phyloP scores from a whole-genome alignment of 768 basidiomycete species.

The Phlebiopsis gigantea region DNA sequence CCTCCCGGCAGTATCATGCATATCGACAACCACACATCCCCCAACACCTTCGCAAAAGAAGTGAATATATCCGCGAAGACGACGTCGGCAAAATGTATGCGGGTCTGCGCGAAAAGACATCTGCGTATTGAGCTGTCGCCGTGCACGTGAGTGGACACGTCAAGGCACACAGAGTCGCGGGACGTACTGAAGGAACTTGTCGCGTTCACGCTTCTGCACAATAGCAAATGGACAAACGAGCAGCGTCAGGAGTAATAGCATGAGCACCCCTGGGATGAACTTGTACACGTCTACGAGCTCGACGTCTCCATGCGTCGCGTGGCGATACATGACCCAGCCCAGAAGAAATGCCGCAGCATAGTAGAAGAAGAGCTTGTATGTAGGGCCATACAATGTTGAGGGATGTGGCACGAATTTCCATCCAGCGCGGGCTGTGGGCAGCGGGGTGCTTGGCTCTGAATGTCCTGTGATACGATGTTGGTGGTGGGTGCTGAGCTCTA shows the following conservation, averaged over 20 bases:
- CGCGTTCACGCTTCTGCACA: slow-evolving; percentile 65
- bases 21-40: slow-evolving; percentile 86
- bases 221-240: slow-evolving; percentile 67
- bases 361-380: slow-evolving; percentile 62
- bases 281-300: slow-evolving; percentile 68
- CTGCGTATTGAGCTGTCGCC: slow-evolving; percentile 61
- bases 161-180: slow-evolving; percentile 1
- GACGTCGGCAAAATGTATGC: slow-evolving; percentile 86
- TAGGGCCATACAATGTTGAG: slow-evolving; percentile 43
- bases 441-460: slow-evolving; percentile 17
- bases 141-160: neutral
- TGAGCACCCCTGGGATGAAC: slow-evolving; percentile 67
- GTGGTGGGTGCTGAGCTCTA: slow-evolving; percentile 46
- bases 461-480: neutral
- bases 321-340: slow-evolving; percentile 68
- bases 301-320: slow-evolving; percentile 51
- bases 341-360: slow-evolving; percentile 58
- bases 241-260: slow-evolving; percentile 48
- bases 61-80: slow-evolving; percentile 94
- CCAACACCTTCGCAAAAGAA: slow-evolving; percentile 94
- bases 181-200: slow-evolving; percentile 74
- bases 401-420: slow-evolving; percentile 35
- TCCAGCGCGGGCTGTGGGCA: slow-evolving; percentile 23
- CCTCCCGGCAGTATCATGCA: slow-evolving; percentile 86
- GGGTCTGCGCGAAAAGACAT: slow-evolving; percentile 60